phyloP scores from a whole-genome alignment of 352 stramenopile species.

The Phytophthora sp. region DNA sequence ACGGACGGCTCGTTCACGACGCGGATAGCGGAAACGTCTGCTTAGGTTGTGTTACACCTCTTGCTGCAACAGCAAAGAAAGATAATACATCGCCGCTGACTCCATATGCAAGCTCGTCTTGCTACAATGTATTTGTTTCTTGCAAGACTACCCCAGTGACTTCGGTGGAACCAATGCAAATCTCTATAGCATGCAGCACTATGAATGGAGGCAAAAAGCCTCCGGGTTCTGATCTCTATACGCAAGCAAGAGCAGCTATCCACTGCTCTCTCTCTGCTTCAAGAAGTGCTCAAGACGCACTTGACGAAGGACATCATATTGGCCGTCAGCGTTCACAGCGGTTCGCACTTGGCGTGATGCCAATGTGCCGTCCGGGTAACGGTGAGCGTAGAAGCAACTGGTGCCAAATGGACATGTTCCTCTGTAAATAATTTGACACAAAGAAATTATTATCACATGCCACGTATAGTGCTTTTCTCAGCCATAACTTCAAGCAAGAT shows the following conservation, averaged over 20 bases:
- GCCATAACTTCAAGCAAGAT: background rate
- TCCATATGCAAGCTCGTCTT: constrained; percentile 21
- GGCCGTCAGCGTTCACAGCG: constrained; percentile 69
- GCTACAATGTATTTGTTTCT: constrained; percentile 18
- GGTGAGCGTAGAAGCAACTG: constrained; percentile 89
- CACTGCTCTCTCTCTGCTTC: constrained; percentile 32
- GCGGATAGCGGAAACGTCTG: constrained; percentile 42
- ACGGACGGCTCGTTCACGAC: constrained; percentile 83
- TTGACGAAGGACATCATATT: constrained; percentile 80
- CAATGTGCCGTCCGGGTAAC: constrained; percentile 67
- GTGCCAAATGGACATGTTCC: constrained; percentile 86
- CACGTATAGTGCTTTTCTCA: constrained; percentile 3
- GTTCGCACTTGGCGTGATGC: constrained; percentile 71
- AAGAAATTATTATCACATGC: constrained; percentile 18
- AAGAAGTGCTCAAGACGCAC: constrained; percentile 78
- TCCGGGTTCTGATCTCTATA: background rate
- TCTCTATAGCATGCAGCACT: constrained; percentile 40
- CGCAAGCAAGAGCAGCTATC: constrained; percentile 13
- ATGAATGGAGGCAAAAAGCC: constrained; percentile 10
- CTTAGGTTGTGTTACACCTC: constrained; percentile 11
- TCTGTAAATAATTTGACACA: constrained; percentile 37
- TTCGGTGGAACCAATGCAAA: constrained; percentile 33
- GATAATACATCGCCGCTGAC: constrained; percentile 17
- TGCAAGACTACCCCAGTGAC: background rate
- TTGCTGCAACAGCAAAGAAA: constrained; percentile 1